Percentiles rank a stretch among this genome's conserved stretches.
These are phyloP conservation scores for Flaveria sonorensis DNA, from an alignment of 129 eudicot species.

Conservation along the genomic window DNA sequence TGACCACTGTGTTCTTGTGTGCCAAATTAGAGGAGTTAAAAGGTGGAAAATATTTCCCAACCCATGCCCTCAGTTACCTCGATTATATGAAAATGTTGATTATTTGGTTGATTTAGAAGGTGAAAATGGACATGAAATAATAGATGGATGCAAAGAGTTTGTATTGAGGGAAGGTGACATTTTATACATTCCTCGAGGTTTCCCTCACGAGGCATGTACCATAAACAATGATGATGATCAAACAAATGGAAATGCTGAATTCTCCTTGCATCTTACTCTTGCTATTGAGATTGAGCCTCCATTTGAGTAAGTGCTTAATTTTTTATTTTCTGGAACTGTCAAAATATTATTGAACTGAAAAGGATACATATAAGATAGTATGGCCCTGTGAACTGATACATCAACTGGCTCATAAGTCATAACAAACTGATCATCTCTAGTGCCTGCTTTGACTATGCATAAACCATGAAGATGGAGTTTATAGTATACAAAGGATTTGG, in stretches of 20 bases:
- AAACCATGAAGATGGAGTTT: neutral
- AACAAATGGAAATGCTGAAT: slow-evolving; percentile 31
- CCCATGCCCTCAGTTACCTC: slow-evolving; percentile 55
- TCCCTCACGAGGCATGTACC: slow-evolving; percentile 80
- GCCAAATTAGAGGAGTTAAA: slow-evolving; percentile 71
- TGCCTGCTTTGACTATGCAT: slow-evolving; percentile 16
- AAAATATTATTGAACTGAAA: neutral
- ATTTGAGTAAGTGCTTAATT: slow-evolving; percentile 67
- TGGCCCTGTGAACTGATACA: neutral
- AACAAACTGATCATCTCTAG: neutral
- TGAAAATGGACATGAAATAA: slow-evolving; percentile 34
- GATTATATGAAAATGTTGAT: slow-evolving; percentile 55
- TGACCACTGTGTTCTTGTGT: slow-evolving; percentile 88
- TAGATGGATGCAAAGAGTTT: slow-evolving; percentile 42
- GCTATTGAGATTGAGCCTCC: slow-evolving; percentile 92
- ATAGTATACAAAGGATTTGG: slow-evolving; percentile 11
- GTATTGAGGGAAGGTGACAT: slow-evolving; percentile 81
- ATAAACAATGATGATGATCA: slow-evolving; percentile 28
- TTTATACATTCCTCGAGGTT: slow-evolving; percentile 87
- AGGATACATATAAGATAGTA: neutral
- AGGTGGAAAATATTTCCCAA: slow-evolving; percentile 63
- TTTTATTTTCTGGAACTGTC: neutral
- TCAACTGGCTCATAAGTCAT: neutral
- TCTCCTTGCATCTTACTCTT: slow-evolving; percentile 78
- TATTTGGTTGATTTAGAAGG: slow-evolving; percentile 22